phyloP scores from a whole-genome alignment of 495 filamentous ascomycete genomes.

The Talaromyces proteolyticus region DNA sequence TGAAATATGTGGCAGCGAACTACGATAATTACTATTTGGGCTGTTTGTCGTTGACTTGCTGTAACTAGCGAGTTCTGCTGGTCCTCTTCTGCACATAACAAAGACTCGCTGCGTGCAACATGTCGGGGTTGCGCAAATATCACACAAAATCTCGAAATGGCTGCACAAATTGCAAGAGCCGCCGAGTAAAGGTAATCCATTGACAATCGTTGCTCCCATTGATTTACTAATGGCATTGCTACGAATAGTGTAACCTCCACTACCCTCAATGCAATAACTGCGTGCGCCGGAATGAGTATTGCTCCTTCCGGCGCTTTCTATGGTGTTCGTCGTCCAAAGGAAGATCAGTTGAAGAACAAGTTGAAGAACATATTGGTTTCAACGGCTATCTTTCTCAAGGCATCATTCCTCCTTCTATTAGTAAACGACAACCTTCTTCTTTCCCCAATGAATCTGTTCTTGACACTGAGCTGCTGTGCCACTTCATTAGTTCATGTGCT shows the following conservation, averaged over 20 bases:
- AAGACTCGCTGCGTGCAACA: too few species aligned
- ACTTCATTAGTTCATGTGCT: not conserved
- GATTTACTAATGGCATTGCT: too few species aligned
- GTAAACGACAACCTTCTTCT: not conserved
- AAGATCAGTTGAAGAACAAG: not conserved
- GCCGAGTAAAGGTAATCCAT: too few species aligned
- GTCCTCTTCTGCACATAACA: too few species aligned
- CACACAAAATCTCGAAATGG: too few species aligned
- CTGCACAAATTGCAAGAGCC: too few species aligned
- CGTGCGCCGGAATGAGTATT: not conserved
- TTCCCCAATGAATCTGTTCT: not conserved
- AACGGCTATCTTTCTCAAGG: not conserved
- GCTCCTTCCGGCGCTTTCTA: not conserved
- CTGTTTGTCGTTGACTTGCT: too few species aligned
- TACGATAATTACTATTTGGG: too few species aligned
- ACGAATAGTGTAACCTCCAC: slow-evolving; percentile 7
- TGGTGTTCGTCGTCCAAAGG: not conserved
- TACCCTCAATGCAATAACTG: not conserved
- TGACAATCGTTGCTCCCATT: too few species aligned
- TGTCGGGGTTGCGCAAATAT: too few species aligned
- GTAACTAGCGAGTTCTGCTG: too few species aligned
- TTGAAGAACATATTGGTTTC: not conserved
- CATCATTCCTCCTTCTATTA: not conserved
- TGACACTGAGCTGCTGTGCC: not conserved
- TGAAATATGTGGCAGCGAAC: too few species aligned